Base-by-base conservation (phyloP, 768 basidiomycete species). In the Dacryopinax primogenitus region DNA sequence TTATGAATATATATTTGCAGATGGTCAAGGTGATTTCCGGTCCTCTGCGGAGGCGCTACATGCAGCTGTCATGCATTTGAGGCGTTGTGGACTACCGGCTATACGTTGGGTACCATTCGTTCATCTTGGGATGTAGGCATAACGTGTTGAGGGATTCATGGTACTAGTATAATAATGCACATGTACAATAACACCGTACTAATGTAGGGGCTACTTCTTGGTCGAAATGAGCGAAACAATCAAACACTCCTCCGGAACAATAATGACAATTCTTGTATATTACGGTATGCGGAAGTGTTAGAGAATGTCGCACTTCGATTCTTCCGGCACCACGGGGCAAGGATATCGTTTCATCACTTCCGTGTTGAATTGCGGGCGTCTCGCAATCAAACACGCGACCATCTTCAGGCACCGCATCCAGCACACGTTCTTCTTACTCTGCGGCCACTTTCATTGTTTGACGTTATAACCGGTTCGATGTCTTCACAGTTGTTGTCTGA, bases 31-130 rank as follows among this genome's bases (percentile, higher is more conserved):
- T 2, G 21, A 58, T 30, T 58, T 58, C 26, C 51, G 51, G 9
- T 58, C 51, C 7, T 58, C 51, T 28, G 51, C 51, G 21, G 51
- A 58, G 26, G 51, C 51, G 3, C 18, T 58, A 30, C 30, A 58
- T 32, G 11, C 26, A 4, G 51, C 51, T 3, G 51, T 58, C 3
- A 4, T 30, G 51, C 51, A 58, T 21, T 32, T 58, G 26, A 58
- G 32, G 51, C 51, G 51, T 11, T 21, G 26, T 9, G 51, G 51
- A 3, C 26, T 58, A 30, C 51, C 51, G 9, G 51, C 51, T 30
- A 58, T 58, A 28, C 51, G 51, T 9, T 58, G 51, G 51, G 51
- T 58, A 4, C 51, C 51, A 3, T 58, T 58, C 32, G 51, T 58
- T 28, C 51, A 58, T 32, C 30, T 58, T 9, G 51, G 51, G 51